Percentiles rank a stretch among this genome's conserved stretches.
Conservation (phyloP, 2,329 filamentous ascomycete genomes). For the Cyanodermella asteris region DNA sequence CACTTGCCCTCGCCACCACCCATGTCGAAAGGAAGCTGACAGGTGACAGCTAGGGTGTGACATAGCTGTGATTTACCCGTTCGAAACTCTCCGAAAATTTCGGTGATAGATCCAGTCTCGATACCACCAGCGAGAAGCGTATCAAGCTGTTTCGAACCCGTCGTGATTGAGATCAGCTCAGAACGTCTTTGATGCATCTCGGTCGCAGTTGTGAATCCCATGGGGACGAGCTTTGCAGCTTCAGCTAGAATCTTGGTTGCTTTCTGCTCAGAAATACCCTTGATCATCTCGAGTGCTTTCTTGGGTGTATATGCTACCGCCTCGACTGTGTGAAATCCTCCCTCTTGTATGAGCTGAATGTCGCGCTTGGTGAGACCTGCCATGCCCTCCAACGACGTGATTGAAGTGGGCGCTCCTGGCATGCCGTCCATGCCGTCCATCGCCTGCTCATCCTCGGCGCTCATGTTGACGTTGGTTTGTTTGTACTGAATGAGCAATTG, state of each 20-base stretch:
- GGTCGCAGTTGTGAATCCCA: conserved; percentile 97
- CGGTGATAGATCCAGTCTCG: conserved; percentile 93
- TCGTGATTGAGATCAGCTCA: conserved; percentile 94
- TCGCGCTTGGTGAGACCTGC: conserved; percentile 83
- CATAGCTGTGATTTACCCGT: conserved; percentile 98
- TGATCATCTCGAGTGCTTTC: conserved; percentile 76
- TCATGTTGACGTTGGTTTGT: no score
- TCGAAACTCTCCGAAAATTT: conserved; percentile 93
- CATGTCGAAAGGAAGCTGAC: conserved; percentile 96
- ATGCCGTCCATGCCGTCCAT: no score
- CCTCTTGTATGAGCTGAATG: conserved; percentile 79
- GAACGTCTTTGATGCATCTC: conserved; percentile 97
- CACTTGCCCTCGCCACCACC: conserved; percentile 96
- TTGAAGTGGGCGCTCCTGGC: no score
- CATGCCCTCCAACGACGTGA: no score
- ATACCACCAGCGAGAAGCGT: conserved; percentile 84
- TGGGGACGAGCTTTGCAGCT: conserved; percentile 80
- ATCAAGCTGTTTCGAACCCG: conserved; percentile 91
- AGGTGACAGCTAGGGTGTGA: conserved; percentile 94
- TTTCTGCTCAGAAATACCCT: conserved; percentile 94
- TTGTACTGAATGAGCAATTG: no score
- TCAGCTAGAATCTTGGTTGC: conserved; percentile 77
- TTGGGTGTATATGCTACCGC: conserved; percentile 77
- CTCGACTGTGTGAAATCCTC: conserved; percentile 87
- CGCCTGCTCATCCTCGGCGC: no score